These are phyloP conservation scores for Microthyrium microscopicum DNA, from an alignment of 2,329 filamentous ascomycete genomes.

Conservation along the genomic window DNA sequence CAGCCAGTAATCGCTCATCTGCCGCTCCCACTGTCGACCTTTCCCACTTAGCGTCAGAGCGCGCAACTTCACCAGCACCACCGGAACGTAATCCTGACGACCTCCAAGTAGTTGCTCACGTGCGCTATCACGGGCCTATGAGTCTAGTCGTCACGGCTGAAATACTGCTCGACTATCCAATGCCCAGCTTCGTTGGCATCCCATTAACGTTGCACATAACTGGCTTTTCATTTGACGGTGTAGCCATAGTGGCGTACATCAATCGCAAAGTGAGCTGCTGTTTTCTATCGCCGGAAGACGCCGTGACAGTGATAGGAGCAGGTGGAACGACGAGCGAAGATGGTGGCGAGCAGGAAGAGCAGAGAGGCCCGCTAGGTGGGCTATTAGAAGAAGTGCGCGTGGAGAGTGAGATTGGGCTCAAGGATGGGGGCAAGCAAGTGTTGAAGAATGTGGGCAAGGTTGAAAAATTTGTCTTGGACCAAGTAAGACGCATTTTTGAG, in stretches of 20 bases:
- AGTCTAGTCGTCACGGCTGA: constrained; percentile 81
- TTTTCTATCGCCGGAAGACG: constrained; percentile 85
- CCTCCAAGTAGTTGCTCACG: constrained; percentile 80
- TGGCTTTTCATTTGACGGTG: constrained; percentile 84
- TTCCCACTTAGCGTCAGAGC: not conserved
- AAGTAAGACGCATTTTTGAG: constrained; percentile 92
- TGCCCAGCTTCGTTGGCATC: constrained; percentile 94
- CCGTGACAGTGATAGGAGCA: constrained; percentile 44
- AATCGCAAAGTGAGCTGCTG: constrained; percentile 82
- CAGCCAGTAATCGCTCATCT: constrained; percentile 10
- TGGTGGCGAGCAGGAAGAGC: constrained; percentile 15
- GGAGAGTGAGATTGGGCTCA: constrained; percentile 91
- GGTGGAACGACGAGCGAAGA: constrained; percentile 20
- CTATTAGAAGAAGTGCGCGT: constrained; percentile 85
- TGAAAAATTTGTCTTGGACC: constrained; percentile 90
- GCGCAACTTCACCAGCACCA: constrained; percentile 30
- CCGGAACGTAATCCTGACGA: constrained; percentile 74
- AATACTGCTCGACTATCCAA: constrained; percentile 92
- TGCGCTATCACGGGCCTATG: constrained; percentile 76
- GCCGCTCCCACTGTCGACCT: not conserved
- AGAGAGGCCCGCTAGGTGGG: constrained; percentile 40
- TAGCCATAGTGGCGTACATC: constrained; percentile 83
- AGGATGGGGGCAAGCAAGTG: constrained; percentile 81
- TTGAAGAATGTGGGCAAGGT: constrained; percentile 98
- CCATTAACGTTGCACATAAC: constrained; percentile 91